Evolutionary conservation across 2,329 filamentous ascomycete genomes (phyloP).

Genomic region (Sporothrix brunneoviolacea): DNA sequence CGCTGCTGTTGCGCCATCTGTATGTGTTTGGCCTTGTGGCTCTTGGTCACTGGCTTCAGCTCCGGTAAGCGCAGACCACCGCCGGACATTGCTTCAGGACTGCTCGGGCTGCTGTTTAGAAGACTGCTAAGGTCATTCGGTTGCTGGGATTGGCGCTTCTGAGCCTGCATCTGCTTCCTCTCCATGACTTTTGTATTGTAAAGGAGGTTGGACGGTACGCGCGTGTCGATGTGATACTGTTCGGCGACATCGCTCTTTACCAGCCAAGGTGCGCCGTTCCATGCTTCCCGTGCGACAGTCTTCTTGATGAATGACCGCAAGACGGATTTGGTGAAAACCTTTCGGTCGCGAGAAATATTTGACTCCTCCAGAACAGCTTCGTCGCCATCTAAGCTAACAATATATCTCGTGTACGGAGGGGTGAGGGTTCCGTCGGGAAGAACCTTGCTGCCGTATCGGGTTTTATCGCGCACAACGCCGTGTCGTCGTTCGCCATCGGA

Average conservation of each 20-base stretch:
- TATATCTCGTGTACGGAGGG: conserved; percentile 69
- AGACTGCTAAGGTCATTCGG: conserved; percentile 37
- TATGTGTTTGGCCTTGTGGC: conserved; percentile 49
- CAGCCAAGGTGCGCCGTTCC: conserved; percentile 94
- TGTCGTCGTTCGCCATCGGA: conserved; percentile 62
- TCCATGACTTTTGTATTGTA: conserved; percentile 74
- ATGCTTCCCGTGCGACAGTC: conserved; percentile 83
- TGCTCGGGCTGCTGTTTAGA: conserved; percentile 30
- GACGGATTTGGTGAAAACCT: conserved; percentile 90
- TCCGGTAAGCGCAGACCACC: conserved; percentile 58
- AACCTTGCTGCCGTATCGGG: conserved; percentile 59
- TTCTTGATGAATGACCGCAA: conserved; percentile 92
- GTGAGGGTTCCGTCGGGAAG: conserved; percentile 63
- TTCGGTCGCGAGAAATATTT: conserved; percentile 79
- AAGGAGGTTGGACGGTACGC: conserved; percentile 73
- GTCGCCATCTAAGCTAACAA: conserved; percentile 67
- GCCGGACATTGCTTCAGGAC: conserved; percentile 31
- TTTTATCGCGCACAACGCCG: conserved; percentile 78
- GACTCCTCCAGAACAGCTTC: conserved; percentile 75
- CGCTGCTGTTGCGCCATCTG: conserved; percentile 31
- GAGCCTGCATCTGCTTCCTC: conserved; percentile 63
- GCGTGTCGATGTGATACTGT: conserved; percentile 78
- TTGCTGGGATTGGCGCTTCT: conserved; percentile 49
- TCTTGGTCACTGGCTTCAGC: conserved; percentile 66
- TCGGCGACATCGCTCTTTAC: conserved; percentile 79